Base-by-base conservation (phyloP, 1,284 basidiomycete species). In the Ceratobasidium sp. region DNA sequence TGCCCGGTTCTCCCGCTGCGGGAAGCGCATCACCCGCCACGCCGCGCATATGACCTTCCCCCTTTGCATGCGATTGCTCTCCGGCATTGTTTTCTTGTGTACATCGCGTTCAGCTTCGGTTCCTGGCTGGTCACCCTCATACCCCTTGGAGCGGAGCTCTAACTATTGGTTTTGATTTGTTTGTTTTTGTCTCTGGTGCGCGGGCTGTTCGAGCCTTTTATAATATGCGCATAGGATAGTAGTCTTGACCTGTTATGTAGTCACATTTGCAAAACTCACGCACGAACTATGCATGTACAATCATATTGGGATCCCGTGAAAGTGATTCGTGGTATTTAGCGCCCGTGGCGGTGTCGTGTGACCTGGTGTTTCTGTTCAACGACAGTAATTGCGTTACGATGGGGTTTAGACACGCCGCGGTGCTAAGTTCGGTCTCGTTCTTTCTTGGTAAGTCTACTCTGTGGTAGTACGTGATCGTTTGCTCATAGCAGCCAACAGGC, bases 381-480 rank as follows among this genome's bases (percentile, higher is more conserved):
- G 31, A 72, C 54, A 27, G 22, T 58, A 61, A 24, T 58, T 14
- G 14, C 31, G 8, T 19, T 48, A 80, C 63, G 59, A 96, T 96
- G 94, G 91, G 91, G 61, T 96, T 95, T 86, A 88, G 87, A 81
- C 89, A 93, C 80, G 94, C 92, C 66, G 90, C 92, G 19, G 89
- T 96, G 27, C 87, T 96, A 58, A 89, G 89, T 64, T 90, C 93
- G 48, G 89, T 90, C 69, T 92, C 90, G 76, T 97, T 97, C 84
- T 92, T 95, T 79, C 86, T 96, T 49, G 92, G 89, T 88, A 75
- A 79, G 84, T 80, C n/a, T 14, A 19, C 1, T 65, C 51, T 9
- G 37, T 48, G 7, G 11, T 43, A 29, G 16, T 54, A 56, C 49
- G 58, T 31, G n/a, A 49, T 46, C 2, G 2, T 39, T 54, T 29